A percentile compares a stretch with the other conserved stretches of the same genome.
phyloP scores from a whole-genome alignment of 1,284 basidiomycete species.

The Athelia sp. region DNA sequence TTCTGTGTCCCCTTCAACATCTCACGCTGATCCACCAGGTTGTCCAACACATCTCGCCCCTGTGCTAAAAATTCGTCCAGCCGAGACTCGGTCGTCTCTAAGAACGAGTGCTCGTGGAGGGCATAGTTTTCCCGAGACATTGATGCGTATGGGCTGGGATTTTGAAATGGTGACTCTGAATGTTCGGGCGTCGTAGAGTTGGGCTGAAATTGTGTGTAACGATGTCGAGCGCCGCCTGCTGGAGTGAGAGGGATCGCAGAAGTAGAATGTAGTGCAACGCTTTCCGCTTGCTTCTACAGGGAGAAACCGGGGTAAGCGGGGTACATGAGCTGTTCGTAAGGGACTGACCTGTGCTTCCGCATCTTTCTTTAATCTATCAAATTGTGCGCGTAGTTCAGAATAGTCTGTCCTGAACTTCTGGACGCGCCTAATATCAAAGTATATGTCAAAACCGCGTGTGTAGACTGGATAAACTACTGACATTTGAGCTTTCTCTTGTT shows the following conservation, averaged over 20 bases:
- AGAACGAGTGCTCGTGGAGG: slow-evolving; percentile 81
- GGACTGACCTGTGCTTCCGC: slow-evolving; percentile 37
- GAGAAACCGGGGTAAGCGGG: not conserved
- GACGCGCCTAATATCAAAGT: slow-evolving; percentile 52
- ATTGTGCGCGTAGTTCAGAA: slow-evolving; percentile 62
- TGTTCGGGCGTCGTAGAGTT: slow-evolving; percentile 40
- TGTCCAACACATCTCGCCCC: slow-evolving; percentile 84
- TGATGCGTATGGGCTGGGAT: slow-evolving; percentile 22
- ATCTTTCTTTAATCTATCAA: slow-evolving; percentile 63
- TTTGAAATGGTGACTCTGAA: slow-evolving; percentile 71
- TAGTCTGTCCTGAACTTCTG: slow-evolving; percentile 81
- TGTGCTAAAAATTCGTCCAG: slow-evolving; percentile 90
- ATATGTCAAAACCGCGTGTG: not conserved
- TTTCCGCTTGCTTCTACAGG: slow-evolving; percentile 49
- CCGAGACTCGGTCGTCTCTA: slow-evolving; percentile 73
- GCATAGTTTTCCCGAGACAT: slow-evolving; percentile 66
- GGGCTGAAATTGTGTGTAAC: slow-evolving; percentile 39
- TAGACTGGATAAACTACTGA: slow-evolving; percentile 29
- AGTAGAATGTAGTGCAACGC: slow-evolving; percentile 56
- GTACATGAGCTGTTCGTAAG: not conserved
- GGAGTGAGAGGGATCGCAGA: slow-evolving; percentile 49
- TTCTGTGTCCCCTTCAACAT: slow-evolving; percentile 89
- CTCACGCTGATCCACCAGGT: slow-evolving; percentile 85
- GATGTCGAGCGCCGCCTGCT: slow-evolving; percentile 53
- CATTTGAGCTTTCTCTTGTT: slow-evolving; percentile 93